Conservation (phyloP, 495 filamentous ascomycete species). For the Delitschia confertaspora region DNA sequence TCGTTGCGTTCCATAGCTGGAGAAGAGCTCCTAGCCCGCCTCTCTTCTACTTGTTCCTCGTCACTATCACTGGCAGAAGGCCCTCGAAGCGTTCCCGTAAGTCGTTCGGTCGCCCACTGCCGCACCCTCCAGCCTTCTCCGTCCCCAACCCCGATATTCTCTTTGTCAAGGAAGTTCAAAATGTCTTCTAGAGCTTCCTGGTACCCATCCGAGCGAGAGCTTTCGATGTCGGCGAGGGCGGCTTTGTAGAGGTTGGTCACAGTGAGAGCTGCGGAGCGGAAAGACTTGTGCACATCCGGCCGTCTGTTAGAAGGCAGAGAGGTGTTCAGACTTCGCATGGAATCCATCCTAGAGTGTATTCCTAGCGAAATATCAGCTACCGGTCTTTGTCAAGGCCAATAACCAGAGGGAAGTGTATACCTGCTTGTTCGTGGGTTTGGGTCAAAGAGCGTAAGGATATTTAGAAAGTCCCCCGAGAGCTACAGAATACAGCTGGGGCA, state of each 20-base stretch:
- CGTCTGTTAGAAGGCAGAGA: conserved; percentile 42
- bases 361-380: neutral
- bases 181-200: conserved; percentile 92
- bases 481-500: too few relatives aligned
- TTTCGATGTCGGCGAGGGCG: conserved; percentile 65
- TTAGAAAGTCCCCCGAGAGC: too few relatives aligned
- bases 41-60: conserved; percentile 57
- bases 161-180: conserved; percentile 69
- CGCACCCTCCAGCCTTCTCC: conserved; percentile 75
- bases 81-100: conserved; percentile 49
- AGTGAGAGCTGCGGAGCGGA: conserved; percentile 85
- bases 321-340: conserved; percentile 64
- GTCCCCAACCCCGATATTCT: conserved; percentile 64
- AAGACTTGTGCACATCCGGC: conserved; percentile 69
- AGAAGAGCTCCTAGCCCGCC: conserved; percentile 49
- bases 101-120: conserved; percentile 74
- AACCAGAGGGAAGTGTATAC: too few relatives aligned
- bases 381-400: too few relatives aligned
- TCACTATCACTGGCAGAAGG: conserved; percentile 56
- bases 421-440: too few relatives aligned
- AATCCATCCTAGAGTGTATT: conserved; percentile 62
- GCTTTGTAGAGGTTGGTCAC: conserved; percentile 95
- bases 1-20: conserved; percentile 51
- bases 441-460: too few relatives aligned
- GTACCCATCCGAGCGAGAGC: conserved; percentile 69